Evolutionary conservation across 306 rosid species (phyloP).

Genomic region (Crotalaria pallida): DNA sequence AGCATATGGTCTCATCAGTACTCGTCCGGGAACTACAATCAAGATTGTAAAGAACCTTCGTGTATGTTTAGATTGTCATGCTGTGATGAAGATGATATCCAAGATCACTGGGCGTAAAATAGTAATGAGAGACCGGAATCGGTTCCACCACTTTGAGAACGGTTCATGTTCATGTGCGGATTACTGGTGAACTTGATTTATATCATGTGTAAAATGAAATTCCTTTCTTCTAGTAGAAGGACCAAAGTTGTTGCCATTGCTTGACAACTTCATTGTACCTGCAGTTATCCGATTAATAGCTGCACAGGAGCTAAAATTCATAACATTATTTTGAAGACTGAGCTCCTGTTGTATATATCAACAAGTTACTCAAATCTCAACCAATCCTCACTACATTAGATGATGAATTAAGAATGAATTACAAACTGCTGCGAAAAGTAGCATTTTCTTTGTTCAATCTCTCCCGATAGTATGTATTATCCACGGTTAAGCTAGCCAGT

Average conservation of each 20-base stretch:
- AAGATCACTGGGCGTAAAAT: conserved; percentile 52
- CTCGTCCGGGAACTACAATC: conserved; percentile 49
- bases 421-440: background rate
- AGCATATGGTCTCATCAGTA: conserved; percentile 79
- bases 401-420: background rate
- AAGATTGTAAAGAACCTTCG: conserved; percentile 78
- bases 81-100: conserved; percentile 66
- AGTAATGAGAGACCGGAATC: conserved; percentile 70
- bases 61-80: conserved; percentile 75
- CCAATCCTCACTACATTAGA: background rate
- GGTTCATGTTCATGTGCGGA: conserved; percentile 76
- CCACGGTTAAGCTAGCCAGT: no score
- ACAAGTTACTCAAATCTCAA: background rate
- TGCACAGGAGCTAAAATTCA: background rate
- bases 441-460: no score
- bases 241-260: background rate
- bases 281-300: background rate
- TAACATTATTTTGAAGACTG: background rate
- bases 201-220: background rate
- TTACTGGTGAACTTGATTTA: conserved; percentile 50
- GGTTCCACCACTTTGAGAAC: conserved; percentile 72
- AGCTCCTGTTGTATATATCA: background rate
- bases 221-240: background rate
- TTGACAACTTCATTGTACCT: background rate
- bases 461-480: no score